Evolutionary conservation across 176 grass and related monocot species (phyloP).

Genomic region (Aegilops speltoides): DNA sequence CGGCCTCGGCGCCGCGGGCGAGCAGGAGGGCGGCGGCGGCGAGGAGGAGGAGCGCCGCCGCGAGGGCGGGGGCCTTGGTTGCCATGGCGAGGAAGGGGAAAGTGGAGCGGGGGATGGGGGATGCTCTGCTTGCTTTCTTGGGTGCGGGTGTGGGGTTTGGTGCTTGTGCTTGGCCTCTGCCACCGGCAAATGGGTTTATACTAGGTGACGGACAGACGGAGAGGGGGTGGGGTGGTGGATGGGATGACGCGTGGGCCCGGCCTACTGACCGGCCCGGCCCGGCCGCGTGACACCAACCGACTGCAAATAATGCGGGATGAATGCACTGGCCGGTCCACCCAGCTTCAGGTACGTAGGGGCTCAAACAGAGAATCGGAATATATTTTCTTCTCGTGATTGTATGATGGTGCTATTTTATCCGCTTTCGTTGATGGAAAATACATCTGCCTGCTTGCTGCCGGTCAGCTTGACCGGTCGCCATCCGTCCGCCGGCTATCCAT

Average conservation of each 20-base stretch:
- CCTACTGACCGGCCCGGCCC: not conserved
- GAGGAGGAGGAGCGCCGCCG: not conserved
- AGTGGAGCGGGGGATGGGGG: not conserved
- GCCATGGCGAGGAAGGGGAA: slow-evolving; percentile 11
- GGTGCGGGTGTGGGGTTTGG: slow-evolving; percentile 14
- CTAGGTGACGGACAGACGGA: not conserved
- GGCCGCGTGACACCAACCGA: not conserved
- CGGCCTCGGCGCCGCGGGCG: not conserved
- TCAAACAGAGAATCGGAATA: not conserved
- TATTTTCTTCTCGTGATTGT: not conserved
- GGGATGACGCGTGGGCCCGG: not conserved
- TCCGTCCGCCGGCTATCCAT: not conserved
- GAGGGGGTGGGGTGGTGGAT: not conserved
- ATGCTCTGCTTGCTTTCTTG: not conserved
- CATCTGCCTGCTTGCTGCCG: too few species aligned
- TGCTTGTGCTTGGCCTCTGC: slow-evolving; percentile 2
- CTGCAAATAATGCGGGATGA: not conserved
- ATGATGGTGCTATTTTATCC: too few species aligned
- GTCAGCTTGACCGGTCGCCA: not conserved
- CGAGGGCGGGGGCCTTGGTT: not conserved
- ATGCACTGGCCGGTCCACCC: not conserved
- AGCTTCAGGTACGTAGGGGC: not conserved
- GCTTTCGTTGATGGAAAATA: too few species aligned
- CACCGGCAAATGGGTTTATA: slow-evolving; percentile 30
- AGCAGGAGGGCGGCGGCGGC: slow-evolving; percentile 18